These are phyloP conservation scores for Abelmoschus esculentus DNA, from an alignment of 345 rosid species.

Conservation along the genomic window DNA sequence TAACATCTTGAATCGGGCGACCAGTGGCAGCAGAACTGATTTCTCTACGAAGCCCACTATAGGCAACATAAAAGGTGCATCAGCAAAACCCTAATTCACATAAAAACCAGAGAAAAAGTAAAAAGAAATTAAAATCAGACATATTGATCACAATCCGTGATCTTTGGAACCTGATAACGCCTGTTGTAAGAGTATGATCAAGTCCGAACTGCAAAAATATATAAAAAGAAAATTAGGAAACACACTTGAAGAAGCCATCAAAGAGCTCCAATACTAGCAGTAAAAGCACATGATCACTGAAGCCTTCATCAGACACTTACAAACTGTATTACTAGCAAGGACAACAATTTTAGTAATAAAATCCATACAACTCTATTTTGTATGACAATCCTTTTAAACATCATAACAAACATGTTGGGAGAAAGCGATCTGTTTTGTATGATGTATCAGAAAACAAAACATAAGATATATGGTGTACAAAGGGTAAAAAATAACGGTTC, in stretches of 20 bases:
- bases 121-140: not conserved
- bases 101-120: not conserved
- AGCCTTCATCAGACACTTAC: not conserved
- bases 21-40: constrained; percentile 98
- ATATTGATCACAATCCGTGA: not conserved
- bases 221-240: constrained; percentile 6
- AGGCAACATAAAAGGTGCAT: constrained; percentile 17
- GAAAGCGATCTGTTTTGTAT: not conserved
- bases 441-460: not conserved
- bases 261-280: not conserved
- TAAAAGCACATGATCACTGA: not conserved
- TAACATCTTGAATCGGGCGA: constrained; percentile 97
- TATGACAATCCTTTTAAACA: not conserved
- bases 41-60: constrained; percentile 87
- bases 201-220: constrained; percentile 73
- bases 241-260: not conserved
- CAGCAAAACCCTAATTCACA: constrained; percentile 3
- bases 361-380: not conserved
- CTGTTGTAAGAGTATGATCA: constrained; percentile 93
- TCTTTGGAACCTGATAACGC: constrained; percentile 70
- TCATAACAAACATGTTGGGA: not conserved
- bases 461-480: not conserved
- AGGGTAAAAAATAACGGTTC: not conserved
- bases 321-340: not conserved
- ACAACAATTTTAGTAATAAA: not conserved